A percentile compares a stretch with the other conserved stretches of the same genome.
Conservation (phyloP, 148 eudicot genomes). For the Silene latifolia region DNA sequence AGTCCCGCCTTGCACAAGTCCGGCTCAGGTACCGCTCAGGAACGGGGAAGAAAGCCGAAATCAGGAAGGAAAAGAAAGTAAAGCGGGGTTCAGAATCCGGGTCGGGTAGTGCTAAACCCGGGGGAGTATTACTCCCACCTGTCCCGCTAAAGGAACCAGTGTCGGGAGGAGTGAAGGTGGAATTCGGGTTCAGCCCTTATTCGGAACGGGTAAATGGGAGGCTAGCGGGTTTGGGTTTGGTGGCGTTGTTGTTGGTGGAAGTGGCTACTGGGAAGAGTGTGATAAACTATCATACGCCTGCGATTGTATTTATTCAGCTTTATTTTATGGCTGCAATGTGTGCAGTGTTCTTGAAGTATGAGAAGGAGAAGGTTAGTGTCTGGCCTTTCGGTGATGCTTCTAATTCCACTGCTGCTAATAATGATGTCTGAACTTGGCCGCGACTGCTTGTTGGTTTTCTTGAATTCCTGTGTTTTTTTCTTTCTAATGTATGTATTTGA, state of each 20-base stretch:
- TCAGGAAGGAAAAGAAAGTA: conserved; percentile 48
- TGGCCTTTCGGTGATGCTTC: conserved; percentile 46
- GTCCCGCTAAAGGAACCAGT: conserved; percentile 65
- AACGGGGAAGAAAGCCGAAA: conserved; percentile 77
- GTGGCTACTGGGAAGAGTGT: conserved; percentile 80
- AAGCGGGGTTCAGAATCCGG: conserved; percentile 22
- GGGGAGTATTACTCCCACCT: conserved; percentile 60
- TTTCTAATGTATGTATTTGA: not conserved
- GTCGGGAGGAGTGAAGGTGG: conserved; percentile 70
- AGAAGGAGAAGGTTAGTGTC: conserved; percentile 80
- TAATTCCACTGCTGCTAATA: not conserved
- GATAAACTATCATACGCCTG: conserved; percentile 61
- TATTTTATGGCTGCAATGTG: conserved; percentile 74
- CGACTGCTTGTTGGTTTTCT: not conserved
- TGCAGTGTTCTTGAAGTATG: conserved; percentile 62
- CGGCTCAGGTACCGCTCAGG: conserved; percentile 66
- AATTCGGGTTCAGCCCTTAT: conserved; percentile 83
- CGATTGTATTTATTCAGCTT: conserved; percentile 65
- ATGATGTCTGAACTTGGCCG: no score
- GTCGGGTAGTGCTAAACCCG: conserved; percentile 12
- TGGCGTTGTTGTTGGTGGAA: conserved; percentile 76
- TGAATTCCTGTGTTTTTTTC: not conserved
- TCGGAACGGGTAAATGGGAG: conserved; percentile 79
- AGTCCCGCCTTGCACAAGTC: conserved; percentile 52
- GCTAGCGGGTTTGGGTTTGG: conserved; percentile 59